Percentiles rank a stretch among this genome's conserved stretches.
These are phyloP conservation scores for Mucor circinelloides DNA, from an alignment of 371 early-diverging fungal species.

Conservation along the genomic window DNA sequence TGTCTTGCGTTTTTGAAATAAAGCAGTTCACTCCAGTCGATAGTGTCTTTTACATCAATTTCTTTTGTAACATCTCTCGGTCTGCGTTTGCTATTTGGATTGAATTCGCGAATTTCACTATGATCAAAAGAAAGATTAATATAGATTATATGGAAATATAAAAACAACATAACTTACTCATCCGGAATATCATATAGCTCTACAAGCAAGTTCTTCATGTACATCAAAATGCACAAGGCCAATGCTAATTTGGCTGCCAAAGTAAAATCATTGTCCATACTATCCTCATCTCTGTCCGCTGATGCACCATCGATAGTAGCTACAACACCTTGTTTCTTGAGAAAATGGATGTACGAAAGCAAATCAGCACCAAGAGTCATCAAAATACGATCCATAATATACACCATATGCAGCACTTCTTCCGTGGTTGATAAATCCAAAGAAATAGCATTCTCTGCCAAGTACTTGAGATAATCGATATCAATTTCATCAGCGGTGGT, in stretches of 20 bases:
- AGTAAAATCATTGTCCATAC: constrained; percentile 15
- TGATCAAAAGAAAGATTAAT: not conserved
- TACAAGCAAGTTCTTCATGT: constrained; percentile 63
- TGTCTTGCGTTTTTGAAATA: constrained; percentile 19
- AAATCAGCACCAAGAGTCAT: constrained; percentile 70
- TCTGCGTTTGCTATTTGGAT: constrained; percentile 12
- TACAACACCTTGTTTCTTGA: constrained; percentile 21
- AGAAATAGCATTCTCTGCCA: constrained; percentile 79
- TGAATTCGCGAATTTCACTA: constrained; percentile 25
- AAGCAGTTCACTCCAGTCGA: constrained; percentile 30
- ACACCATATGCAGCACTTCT: constrained; percentile 76
- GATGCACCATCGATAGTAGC: constrained; percentile 7
- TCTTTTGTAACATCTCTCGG: constrained; percentile 23
- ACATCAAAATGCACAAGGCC: constrained; percentile 60
- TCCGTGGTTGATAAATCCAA: constrained; percentile 77
- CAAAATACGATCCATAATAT: constrained; percentile 68
- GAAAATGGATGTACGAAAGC: constrained; percentile 47
- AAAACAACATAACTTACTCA: constrained; percentile 36
- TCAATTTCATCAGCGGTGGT: constrained; percentile 38
- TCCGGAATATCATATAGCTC: constrained; percentile 67
- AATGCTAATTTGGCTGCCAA: constrained; percentile 43
- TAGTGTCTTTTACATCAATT: constrained; percentile 6
- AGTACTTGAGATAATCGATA: constrained; percentile 67
- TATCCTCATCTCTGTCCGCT: constrained; percentile 5
- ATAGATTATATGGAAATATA: too few species aligned